A percentile compares a stretch with the other conserved stretches of the same genome.
phyloP scores from a whole-genome alignment of 768 basidiomycete species.

The Mycena epipterygia region DNA sequence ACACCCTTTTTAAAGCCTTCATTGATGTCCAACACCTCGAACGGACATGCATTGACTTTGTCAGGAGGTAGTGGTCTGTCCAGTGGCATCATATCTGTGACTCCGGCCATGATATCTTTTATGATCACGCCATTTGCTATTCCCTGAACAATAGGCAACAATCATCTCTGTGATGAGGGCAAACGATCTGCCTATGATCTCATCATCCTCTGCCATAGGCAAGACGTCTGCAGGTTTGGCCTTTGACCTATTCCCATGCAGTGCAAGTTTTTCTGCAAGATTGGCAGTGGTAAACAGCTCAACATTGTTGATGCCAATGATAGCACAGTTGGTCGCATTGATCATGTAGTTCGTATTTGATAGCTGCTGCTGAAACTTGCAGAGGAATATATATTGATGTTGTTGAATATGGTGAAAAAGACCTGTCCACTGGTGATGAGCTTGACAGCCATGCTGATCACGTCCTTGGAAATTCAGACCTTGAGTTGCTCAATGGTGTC shows the following conservation, averaged over 20 bases:
- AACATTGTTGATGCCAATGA: constrained; percentile 30
- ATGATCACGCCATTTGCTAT: constrained; percentile 22
- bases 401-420: constrained; percentile 44
- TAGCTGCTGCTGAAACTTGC: constrained; percentile 46
- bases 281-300: constrained; percentile 23
- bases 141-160: constrained; percentile 34
- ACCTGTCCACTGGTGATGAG: constrained; percentile 41
- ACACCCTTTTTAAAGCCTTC: constrained; percentile 39
- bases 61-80: not conserved
- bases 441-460: constrained; percentile 36
- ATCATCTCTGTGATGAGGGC: constrained; percentile 30
- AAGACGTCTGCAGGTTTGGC: constrained; percentile 37
- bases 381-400: constrained; percentile 49
- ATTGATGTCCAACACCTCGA: constrained; percentile 37
- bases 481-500: constrained; percentile 46
- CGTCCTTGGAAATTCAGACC: constrained; percentile 40
- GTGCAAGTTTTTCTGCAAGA: constrained; percentile 26
- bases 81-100: not conserved
- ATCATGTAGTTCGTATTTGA: constrained; percentile 46
- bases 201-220: constrained; percentile 35
- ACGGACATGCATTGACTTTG: constrained; percentile 14
- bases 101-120: constrained; percentile 15
- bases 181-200: constrained; percentile 29
- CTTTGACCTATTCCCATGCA: constrained; percentile 31
- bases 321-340: constrained; percentile 42